These are phyloP conservation scores for Plasmodium vivax DNA, from an alignment of 169 alveolate species.

Conservation along the genomic window DNA sequence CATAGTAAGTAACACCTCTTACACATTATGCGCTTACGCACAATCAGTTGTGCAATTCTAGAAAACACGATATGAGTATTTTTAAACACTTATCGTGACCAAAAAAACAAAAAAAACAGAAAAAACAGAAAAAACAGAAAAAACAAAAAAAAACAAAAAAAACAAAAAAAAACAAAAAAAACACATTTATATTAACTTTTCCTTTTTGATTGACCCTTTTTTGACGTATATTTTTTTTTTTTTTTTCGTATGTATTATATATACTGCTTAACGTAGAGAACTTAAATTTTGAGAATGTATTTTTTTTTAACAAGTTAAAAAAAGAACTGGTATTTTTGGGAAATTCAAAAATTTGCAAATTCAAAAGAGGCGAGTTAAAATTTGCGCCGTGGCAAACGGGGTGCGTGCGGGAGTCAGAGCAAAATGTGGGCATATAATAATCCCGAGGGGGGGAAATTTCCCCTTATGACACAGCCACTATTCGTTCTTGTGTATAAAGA, in stretches of 20 bases:
- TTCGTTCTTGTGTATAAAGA: background rate
- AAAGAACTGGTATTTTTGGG: background rate
- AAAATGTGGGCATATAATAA: background rate
- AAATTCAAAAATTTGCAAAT: background rate
- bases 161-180: background rate
- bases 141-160: background rate
- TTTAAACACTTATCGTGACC: background rate
- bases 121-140: background rate
- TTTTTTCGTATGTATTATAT: conserved; percentile 20
- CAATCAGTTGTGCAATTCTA: background rate
- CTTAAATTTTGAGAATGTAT: conserved; percentile 41
- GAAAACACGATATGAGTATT: background rate
- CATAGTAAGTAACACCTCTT: conserved; percentile 1
- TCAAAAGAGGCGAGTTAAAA: background rate
- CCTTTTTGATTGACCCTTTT: conserved; percentile 5
- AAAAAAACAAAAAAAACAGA: background rate
- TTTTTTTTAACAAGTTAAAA: background rate
- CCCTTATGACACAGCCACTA: background rate
- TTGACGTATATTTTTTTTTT: background rate
- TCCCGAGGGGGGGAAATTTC: background rate
- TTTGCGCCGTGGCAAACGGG: background rate
- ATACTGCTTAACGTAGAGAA: conserved; percentile 3
- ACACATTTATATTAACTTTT: background rate
- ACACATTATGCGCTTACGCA: background rate
- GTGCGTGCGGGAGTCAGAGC: background rate